These are phyloP conservation scores for Cymodocea nodosa DNA, from an alignment of 116 monocot genomes.

Conservation along the genomic window DNA sequence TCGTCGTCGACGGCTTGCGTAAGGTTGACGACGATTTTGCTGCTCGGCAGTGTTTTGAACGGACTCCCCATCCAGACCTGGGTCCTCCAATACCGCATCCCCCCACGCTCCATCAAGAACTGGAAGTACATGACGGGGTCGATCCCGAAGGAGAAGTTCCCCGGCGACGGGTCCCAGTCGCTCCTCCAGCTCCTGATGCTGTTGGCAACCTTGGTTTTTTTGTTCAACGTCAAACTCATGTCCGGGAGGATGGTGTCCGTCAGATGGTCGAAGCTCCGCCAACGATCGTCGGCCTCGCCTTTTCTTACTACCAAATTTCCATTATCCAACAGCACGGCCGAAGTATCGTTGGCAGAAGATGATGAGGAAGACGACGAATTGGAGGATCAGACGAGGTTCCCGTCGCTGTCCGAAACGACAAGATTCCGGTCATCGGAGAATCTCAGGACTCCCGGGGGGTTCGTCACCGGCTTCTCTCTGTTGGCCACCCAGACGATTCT, in stretches of 20 bases:
- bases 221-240: slow-evolving; percentile 2
- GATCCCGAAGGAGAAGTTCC: slow-evolving; percentile 14
- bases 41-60: background rate
- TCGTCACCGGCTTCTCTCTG: background rate
- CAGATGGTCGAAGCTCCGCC: slow-evolving; percentile 12
- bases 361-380: background rate
- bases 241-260: slow-evolving; percentile 7
- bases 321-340: slow-evolving; percentile 3
- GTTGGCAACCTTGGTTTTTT: background rate
- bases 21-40: background rate
- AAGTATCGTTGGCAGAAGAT: background rate
- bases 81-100: slow-evolving; percentile 8
- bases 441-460: background rate
- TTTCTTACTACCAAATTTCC: slow-evolving; percentile 5
- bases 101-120: background rate
- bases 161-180: slow-evolving; percentile 6
- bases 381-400: background rate
- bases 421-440: slow-evolving; percentile 2
- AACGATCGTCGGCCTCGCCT: background rate
- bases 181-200: background rate
- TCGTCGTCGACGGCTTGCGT: too few species aligned
- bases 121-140: slow-evolving; percentile 3
- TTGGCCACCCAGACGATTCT: slow-evolving; percentile 13
- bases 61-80: slow-evolving; percentile 9
- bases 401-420: background rate